Evolutionary conservation across 2,329 filamentous ascomycete genomes (phyloP).

Genomic region (Fusarium torulosum): DNA sequence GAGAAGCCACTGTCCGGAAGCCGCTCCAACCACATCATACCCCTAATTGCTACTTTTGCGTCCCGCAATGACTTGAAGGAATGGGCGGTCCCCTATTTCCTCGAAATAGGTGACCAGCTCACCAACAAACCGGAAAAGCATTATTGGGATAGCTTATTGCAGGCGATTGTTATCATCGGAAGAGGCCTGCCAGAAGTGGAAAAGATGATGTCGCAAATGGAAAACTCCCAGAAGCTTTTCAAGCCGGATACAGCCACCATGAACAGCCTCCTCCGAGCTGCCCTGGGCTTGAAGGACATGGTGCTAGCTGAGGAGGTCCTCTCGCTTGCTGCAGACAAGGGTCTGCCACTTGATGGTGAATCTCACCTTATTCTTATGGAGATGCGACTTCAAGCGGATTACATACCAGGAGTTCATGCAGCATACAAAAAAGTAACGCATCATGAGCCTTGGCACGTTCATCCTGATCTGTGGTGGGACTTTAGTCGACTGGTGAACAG

Average conservation of each 20-base stretch:
- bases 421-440: constrained; percentile 67
- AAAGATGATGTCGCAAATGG: constrained; percentile 77
- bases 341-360: constrained; percentile 73
- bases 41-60: constrained; percentile 62
- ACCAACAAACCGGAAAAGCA: constrained; percentile 60
- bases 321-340: constrained; percentile 72
- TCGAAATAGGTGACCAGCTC: constrained; percentile 62
- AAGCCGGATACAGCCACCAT: constrained; percentile 78
- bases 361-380: constrained; percentile 82
- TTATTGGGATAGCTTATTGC: constrained; percentile 78
- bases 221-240: constrained; percentile 66
- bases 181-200: constrained; percentile 68
- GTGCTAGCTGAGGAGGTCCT: constrained; percentile 81
- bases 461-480: constrained; percentile 61
- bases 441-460: constrained; percentile 53
- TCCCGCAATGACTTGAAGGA: constrained; percentile 68
- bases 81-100: constrained; percentile 73
- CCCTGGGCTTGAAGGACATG: constrained; percentile 76
- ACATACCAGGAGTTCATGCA: constrained; percentile 76
- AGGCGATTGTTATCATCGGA: constrained; percentile 77
- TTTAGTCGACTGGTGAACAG: constrained; percentile 76
- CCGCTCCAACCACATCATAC: constrained; percentile 45
- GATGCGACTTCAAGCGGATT: constrained; percentile 78
- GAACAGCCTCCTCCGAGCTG: constrained; percentile 80
- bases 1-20: constrained; percentile 60